Conservation (phyloP, 2,329 filamentous ascomycete species). For the Talaromyces funiculosus region DNA sequence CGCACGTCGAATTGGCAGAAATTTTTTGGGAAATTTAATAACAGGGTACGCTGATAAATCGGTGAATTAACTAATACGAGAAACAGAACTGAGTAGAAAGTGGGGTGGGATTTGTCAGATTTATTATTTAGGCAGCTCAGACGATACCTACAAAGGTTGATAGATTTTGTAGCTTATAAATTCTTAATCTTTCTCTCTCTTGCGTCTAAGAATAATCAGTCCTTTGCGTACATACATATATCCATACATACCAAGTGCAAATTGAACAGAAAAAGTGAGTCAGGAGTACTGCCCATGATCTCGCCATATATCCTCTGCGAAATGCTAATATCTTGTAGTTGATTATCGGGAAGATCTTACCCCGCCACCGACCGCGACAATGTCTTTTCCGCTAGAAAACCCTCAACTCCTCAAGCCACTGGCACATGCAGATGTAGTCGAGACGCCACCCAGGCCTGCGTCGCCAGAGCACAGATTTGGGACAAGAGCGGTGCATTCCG, state of each 20-base stretch:
- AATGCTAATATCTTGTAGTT: not conserved
- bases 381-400: slow-evolving; percentile 18
- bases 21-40: not conserved
- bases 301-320: not conserved
- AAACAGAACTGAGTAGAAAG: not conserved
- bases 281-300: not conserved
- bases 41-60: not conserved
- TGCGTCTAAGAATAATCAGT: not conserved
- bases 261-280: not conserved
- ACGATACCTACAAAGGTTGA: not conserved
- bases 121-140: not conserved
- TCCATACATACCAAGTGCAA: not conserved
- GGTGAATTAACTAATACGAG: not conserved
- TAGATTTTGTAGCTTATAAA: not conserved
- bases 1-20: not conserved
- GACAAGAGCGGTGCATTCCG: slow-evolving; percentile 91
- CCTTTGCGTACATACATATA: not conserved
- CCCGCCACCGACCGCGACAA: slow-evolving; percentile 1
- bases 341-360: not conserved
- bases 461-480: slow-evolving; percentile 78
- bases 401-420: slow-evolving; percentile 16
- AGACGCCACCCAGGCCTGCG: slow-evolving; percentile 67
- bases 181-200: not conserved
- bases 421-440: slow-evolving; percentile 39
- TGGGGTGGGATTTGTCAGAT: slow-evolving; percentile 7